phyloP scores from a whole-genome alignment of 139 green algal genomes.

The Trebouxia sp. region DNA sequence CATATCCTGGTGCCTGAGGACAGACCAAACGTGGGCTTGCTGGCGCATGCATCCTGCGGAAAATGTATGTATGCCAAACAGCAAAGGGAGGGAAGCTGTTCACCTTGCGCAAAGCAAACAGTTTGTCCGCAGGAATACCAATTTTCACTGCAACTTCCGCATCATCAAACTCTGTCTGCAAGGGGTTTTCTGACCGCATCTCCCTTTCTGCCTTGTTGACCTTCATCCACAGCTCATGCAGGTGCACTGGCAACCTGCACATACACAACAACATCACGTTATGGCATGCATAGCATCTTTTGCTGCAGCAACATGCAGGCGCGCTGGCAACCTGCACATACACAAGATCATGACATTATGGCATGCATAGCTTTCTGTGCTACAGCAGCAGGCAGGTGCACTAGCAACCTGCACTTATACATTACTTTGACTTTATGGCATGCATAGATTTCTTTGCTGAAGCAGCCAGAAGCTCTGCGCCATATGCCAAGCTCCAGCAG shows the following conservation, averaged over 20 bases:
- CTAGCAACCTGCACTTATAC: background rate
- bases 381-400: background rate
- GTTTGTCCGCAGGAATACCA: slow-evolving; percentile 10
- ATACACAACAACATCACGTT: background rate
- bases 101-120: slow-evolving; percentile 5
- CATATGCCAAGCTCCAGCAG: background rate
- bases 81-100: too few species aligned
- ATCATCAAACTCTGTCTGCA: background rate
- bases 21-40: too few species aligned
- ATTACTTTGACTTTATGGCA: background rate
- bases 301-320: background rate
- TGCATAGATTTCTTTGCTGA: background rate
- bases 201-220: slow-evolving; percentile 20
- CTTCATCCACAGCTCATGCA: slow-evolving; percentile 48
- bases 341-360: background rate
- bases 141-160: slow-evolving; percentile 29
- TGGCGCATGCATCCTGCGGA: too few species aligned
- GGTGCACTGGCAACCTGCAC: slow-evolving; percentile 66
- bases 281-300: background rate
- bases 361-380: background rate
- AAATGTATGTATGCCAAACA: too few species aligned
- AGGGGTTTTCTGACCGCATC: background rate
- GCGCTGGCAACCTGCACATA: background rate
- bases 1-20: too few species aligned
- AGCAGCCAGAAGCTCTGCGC: background rate